Conservation (phyloP, 2,329 filamentous ascomycete species). For the Hypoxylon sp. region DNA sequence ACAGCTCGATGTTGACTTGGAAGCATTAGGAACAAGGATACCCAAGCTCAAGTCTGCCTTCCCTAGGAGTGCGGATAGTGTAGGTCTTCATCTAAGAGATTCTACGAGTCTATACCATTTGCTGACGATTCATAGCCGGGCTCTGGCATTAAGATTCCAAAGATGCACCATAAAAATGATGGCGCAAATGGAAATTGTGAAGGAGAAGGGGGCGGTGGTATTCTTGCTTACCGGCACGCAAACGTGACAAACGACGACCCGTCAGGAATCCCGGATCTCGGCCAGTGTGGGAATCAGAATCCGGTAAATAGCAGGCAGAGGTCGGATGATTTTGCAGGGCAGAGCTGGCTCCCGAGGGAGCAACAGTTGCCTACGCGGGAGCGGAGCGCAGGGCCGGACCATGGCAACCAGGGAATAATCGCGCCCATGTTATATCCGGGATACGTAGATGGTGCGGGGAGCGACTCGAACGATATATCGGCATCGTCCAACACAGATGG, state of each 20-base stretch:
- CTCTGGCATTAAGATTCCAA: conserved; percentile 41
- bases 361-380: conserved; percentile 56
- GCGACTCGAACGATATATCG: conserved; percentile 63
- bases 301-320: conserved; percentile 31
- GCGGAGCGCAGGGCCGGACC: conserved; percentile 41
- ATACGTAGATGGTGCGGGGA: conserved; percentile 61
- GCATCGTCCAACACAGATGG: conserved; percentile 65
- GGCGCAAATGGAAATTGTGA: conserved; percentile 20
- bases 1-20: conserved; percentile 92
- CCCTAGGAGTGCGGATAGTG: conserved; percentile 66
- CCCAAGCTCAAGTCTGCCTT: conserved; percentile 70
- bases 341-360: conserved; percentile 59
- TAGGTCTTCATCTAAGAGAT: conserved; percentile 56
- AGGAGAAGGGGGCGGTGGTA: conserved; percentile 52
- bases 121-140: conserved; percentile 53
- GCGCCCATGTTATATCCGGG: conserved; percentile 45
- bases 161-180: conserved; percentile 30
- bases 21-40: conserved; percentile 76
- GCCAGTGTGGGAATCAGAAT: conserved; percentile 54
- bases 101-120: background rate
- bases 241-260: conserved; percentile 56
- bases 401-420: conserved; percentile 28
- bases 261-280: conserved; percentile 58
- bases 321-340: conserved; percentile 34
- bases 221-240: conserved; percentile 61